Percentiles rank a stretch among this genome's conserved stretches.
phyloP scores from a whole-genome alignment of 2,329 filamentous ascomycete species.

The Penicillium digitatum region DNA sequence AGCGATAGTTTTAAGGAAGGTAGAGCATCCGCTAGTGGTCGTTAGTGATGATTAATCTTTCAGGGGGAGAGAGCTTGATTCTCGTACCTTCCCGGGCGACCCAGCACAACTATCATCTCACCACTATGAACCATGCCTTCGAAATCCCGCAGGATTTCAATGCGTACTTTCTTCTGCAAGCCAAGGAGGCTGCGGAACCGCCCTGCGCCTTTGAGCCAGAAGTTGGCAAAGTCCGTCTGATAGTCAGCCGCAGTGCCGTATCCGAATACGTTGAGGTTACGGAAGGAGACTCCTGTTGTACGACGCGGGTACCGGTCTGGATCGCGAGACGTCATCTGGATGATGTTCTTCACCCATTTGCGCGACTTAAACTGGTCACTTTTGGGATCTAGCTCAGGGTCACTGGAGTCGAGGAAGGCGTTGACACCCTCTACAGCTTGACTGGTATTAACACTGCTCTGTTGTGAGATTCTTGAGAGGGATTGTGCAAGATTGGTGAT shows the following conservation, averaged over 20 bases:
- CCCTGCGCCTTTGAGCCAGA: conserved; percentile 37
- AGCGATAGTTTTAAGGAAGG: conserved; percentile 77
- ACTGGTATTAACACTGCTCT: conserved; percentile 13
- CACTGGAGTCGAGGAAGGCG: conserved; percentile 34
- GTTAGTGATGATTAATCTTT: conserved; percentile 3
- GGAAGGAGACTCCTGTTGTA: conserved; percentile 43
- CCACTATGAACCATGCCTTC: conserved; percentile 57
- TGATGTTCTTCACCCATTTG: conserved; percentile 45
- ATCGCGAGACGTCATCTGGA: conserved; percentile 33
- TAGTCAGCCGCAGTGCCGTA: conserved; percentile 44
- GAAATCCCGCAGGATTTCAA: conserved; percentile 60
- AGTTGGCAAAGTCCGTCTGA: conserved; percentile 44
- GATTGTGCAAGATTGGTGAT: conserved; percentile 31
- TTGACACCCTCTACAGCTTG: conserved; percentile 22
- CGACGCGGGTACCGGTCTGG: conserved; percentile 32
- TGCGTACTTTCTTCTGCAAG: conserved; percentile 38
- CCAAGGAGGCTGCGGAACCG: conserved; percentile 29
- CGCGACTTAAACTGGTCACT: conserved; percentile 42
- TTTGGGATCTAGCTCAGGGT: conserved; percentile 42
- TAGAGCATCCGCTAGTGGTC: conserved; percentile 58
- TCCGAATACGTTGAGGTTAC: conserved; percentile 45
- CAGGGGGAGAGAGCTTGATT: neutral
- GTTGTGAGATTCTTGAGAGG: conserved; percentile 30
- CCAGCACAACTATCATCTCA: conserved; percentile 55
- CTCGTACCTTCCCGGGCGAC: conserved; percentile 43